Evolutionary conservation across 164 flowering plant genomes (phyloP), one percentile per base, ranked within the genome.

Genomic region (Piper betle): DNA sequence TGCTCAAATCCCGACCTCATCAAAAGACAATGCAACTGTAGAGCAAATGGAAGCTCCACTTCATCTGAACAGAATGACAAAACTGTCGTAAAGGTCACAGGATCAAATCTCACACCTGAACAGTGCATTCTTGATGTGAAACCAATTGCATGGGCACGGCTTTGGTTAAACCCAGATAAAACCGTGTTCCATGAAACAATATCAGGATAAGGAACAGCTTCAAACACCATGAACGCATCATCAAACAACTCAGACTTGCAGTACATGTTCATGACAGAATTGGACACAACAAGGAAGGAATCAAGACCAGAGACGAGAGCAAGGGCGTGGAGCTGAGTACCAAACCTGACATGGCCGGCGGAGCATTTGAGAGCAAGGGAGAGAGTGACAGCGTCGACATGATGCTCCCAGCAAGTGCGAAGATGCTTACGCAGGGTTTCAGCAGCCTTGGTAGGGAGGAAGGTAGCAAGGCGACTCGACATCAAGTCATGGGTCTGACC

Each of bases 211-310:
- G 50, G 42, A 70, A 89, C 48, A 16, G 59, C 66, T 63, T 75
- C 68, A 64, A 92, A 89, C 5, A 92, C 75, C 37, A 40, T 12
- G 13, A 80, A 58, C 25, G 93, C 93, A 53, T 8, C 53, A 69
- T 71, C 70, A 16, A 80, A 74, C 40, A 71, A 46, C 20, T 82
- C 82, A 4, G 80, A 68, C 62, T 87, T 84, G 50, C 75, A 76
- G 71, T 89, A 92, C 80, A 89, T 69, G 69, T 79, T 86, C 88
- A 92, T 92, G 69, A 87, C 68, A 11, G 94, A 83, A 74, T 92
- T 92, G 10, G 83, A 76, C 6, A 92, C 94, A 1, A 84, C 57
- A 16, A 79, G 48, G 69, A 59, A 78, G 5, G 72, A 73, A 60
- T 68, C 65, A 8, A 84, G 72, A 60, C 96, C 98, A 42, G 91